A percentile compares a stretch with the other conserved stretches of the same genome.
phyloP scores from a whole-genome alignment of 169 alveolate species.

The Blepharisma undulans region DNA sequence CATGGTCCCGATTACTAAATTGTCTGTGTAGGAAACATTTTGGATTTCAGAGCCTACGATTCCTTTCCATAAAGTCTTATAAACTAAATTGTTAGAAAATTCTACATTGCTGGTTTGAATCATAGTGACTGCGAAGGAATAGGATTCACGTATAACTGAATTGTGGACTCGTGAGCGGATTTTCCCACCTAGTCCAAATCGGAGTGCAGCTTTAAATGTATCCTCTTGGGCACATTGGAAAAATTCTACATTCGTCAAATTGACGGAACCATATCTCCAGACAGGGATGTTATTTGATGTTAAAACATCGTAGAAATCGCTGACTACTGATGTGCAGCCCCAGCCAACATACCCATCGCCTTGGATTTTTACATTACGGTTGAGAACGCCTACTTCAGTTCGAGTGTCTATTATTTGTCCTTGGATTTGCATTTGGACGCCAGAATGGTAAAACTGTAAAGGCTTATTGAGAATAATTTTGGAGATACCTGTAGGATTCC shows the following conservation, averaged over 20 bases:
- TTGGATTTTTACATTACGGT: conserved; percentile 49
- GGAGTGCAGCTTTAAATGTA: background rate
- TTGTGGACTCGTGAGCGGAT: background rate
- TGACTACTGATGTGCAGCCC: background rate
- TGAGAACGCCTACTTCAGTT: conserved; percentile 51
- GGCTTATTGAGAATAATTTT: conserved; percentile 25
- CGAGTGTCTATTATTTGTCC: conserved; percentile 51
- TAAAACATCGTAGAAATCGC: conserved; percentile 4
- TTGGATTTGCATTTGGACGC: conserved; percentile 25
- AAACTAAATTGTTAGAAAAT: background rate
- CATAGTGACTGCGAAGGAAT: conserved; percentile 29
- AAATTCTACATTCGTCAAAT: conserved; percentile 48
- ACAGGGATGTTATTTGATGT: background rate
- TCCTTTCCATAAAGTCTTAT: conserved; percentile 1
- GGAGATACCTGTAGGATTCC: background rate
- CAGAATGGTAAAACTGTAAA: conserved; percentile 45
- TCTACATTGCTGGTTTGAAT: background rate
- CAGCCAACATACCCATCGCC: conserved; percentile 40
- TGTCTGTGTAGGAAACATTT: background rate
- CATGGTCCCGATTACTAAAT: background rate
- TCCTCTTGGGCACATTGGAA: conserved; percentile 49
- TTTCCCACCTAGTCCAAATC: background rate
- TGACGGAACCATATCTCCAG: background rate
- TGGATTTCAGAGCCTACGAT: background rate
- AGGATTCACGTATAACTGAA: background rate